Percentiles rank a stretch among this genome's conserved stretches.
Evolutionary conservation across 257 asterid genomes (phyloP).

Genomic region (Scutellaria baicalensis): DNA sequence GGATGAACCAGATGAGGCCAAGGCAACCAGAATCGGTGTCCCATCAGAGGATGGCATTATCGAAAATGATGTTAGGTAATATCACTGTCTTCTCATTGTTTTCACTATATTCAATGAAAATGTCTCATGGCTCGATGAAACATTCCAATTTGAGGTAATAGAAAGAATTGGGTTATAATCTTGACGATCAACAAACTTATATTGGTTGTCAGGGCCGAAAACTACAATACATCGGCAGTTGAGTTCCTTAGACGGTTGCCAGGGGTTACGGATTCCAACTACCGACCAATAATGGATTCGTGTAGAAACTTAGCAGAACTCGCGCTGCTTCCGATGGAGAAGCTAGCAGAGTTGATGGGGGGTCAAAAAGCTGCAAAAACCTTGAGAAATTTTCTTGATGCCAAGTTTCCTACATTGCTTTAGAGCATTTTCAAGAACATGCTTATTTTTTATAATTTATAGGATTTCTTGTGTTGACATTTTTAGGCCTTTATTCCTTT

Average conservation of each 20-base stretch:
- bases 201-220: constrained; percentile 68
- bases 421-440: constrained; percentile 14
- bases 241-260: constrained; percentile 93
- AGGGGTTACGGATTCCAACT: constrained; percentile 88
- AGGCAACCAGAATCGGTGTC: constrained; percentile 91
- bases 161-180: not conserved
- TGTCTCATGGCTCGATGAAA: not conserved
- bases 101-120: not conserved
- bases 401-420: constrained; percentile 85
- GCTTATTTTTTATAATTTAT: too few species aligned
- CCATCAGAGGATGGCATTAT: constrained; percentile 97
- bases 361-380: constrained; percentile 82
- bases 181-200: not conserved
- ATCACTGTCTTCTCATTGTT: not conserved
- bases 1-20: constrained; percentile 96
- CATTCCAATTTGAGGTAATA: not conserved
- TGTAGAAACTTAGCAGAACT: constrained; percentile 80
- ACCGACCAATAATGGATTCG: constrained; percentile 77
- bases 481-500: too few species aligned
- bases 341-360: constrained; percentile 76
- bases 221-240: constrained; percentile 84
- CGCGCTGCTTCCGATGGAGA: constrained; percentile 70
- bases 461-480: not conserved
- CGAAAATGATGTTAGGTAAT: constrained; percentile 78
- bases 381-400: constrained; percentile 91